phyloP scores from a whole-genome alignment of 1,284 basidiomycete species.

The Ceratobasidium sp. region DNA sequence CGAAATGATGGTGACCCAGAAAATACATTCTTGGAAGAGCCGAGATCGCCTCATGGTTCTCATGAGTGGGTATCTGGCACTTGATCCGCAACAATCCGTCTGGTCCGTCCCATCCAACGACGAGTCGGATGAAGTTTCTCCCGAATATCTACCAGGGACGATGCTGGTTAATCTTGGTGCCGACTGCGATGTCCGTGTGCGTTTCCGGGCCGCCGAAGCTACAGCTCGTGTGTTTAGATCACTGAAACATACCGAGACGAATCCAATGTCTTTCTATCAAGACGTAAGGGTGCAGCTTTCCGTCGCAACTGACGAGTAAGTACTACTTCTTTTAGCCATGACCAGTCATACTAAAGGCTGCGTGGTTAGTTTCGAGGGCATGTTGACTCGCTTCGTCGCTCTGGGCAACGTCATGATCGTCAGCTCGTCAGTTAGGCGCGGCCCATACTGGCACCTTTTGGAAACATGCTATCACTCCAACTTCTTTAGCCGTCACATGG shows the following conservation, averaged over 20 bases:
- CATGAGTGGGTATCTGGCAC: slow-evolving; percentile 72
- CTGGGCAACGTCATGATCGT: slow-evolving; percentile 88
- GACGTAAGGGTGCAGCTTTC: slow-evolving; percentile 37
- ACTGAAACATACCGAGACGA: slow-evolving; percentile 31
- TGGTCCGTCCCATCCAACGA: slow-evolving; percentile 60
- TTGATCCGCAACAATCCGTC: slow-evolving; percentile 69
- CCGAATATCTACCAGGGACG: slow-evolving; percentile 61
- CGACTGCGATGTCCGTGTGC: slow-evolving; percentile 88
- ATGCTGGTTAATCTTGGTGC: slow-evolving; percentile 68
- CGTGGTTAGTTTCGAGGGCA: slow-evolving; percentile 73
- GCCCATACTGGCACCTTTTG: slow-evolving; percentile 88
- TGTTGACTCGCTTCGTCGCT: slow-evolving; percentile 83
- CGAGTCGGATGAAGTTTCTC: slow-evolving; percentile 51
- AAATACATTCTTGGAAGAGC: slow-evolving; percentile 74
- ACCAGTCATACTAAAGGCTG: slow-evolving; percentile 15
- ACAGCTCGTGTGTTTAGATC: slow-evolving; percentile 70
- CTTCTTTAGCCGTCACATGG: slow-evolving; percentile 71
- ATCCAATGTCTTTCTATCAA: slow-evolving; percentile 41
- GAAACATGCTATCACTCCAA: slow-evolving; percentile 68
- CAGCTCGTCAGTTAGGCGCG: slow-evolving; percentile 84
- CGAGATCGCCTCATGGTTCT: slow-evolving; percentile 77
- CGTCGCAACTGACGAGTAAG: slow-evolving; percentile 32
- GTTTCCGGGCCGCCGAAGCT: slow-evolving; percentile 79
- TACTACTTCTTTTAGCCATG: neutral
- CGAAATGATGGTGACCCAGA: slow-evolving; percentile 60